Conservation (phyloP, 495 filamentous ascomycete genomes). For the Penicillium lividum region DNA sequence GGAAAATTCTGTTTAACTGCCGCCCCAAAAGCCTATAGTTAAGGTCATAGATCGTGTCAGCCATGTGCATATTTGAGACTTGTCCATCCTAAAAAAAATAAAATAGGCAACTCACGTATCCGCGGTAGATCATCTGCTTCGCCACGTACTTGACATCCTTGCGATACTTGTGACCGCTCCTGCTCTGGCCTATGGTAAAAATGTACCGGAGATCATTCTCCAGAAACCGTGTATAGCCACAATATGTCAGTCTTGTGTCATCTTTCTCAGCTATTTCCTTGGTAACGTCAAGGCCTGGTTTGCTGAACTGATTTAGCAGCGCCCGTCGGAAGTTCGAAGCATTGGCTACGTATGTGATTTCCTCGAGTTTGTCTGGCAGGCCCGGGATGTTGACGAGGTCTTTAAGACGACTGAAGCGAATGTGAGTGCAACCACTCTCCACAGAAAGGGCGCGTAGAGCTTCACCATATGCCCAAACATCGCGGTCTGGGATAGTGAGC, state of each 20-base stretch:
- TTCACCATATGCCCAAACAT: slow-evolving; percentile 55
- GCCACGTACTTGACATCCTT: slow-evolving; percentile 13
- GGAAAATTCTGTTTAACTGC: slow-evolving; percentile 10
- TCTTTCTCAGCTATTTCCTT: slow-evolving; percentile 8
- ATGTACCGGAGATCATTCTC: slow-evolving; percentile 13
- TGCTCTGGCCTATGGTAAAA: slow-evolving; percentile 9
- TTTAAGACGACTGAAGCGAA: slow-evolving; percentile 7
- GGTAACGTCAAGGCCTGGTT: slow-evolving; percentile 9
- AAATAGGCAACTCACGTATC: slow-evolving; percentile 4
- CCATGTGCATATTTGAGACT: too few relatives aligned
- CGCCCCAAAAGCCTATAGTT: slow-evolving; percentile 5
- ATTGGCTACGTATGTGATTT: slow-evolving; percentile 13
- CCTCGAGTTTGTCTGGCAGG: slow-evolving; percentile 8
- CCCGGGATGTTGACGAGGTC: slow-evolving; percentile 8
- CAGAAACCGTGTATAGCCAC: slow-evolving; percentile 12
- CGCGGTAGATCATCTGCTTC: slow-evolving; percentile 13
- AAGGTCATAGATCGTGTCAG: not conserved
- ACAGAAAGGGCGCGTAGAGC: slow-evolving; percentile 41
- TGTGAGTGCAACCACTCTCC: slow-evolving; percentile 31
- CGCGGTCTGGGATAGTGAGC: slow-evolving; percentile 48
- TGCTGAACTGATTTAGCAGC: slow-evolving; percentile 10
- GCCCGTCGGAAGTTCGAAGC: slow-evolving; percentile 11
- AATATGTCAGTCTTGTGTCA: slow-evolving; percentile 14
- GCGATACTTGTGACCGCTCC: slow-evolving; percentile 11
- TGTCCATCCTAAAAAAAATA: too few relatives aligned